These are phyloP conservation scores for Trichaptum fuscoviolaceum DNA, from an alignment of 768 basidiomycete species.

Conservation along the genomic window DNA sequence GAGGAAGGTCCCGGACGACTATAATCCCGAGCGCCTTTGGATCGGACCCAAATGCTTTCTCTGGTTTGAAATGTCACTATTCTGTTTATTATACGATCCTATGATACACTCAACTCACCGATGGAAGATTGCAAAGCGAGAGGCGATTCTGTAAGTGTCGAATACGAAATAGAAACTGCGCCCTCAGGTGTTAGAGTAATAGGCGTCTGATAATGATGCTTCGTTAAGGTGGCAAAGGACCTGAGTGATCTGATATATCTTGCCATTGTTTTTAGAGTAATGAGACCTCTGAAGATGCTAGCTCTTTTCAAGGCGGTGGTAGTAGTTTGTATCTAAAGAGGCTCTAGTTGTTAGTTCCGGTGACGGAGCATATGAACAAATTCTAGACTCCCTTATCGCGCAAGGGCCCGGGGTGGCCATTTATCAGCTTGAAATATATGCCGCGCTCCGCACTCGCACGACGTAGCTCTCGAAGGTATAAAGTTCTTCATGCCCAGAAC, in stretches of 20 bases:
- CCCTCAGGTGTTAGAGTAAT: conserved; percentile 39
- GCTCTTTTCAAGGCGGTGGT: neutral
- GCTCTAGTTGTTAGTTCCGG: neutral
- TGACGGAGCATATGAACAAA: neutral
- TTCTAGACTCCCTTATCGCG: neutral
- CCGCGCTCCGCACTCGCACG: no score
- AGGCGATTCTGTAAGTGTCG: conserved; percentile 48
- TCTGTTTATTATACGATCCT: conserved; percentile 2
- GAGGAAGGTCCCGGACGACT: conserved; percentile 76
- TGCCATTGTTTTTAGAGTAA: neutral
- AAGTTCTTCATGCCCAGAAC: no score
- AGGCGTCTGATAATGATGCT: conserved; percentile 2
- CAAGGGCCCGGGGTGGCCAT: neutral
- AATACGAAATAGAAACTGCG: conserved; percentile 60
- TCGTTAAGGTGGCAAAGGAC: neutral
- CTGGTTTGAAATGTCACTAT: conserved; percentile 27
- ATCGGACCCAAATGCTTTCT: conserved; percentile 78
- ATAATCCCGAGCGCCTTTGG: conserved; percentile 76
- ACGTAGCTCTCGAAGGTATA: no score
- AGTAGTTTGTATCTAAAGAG: neutral
- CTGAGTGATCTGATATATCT: neutral
- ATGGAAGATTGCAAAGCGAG: conserved; percentile 53
- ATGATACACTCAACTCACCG: conserved; percentile 33
- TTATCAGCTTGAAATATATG: no score
- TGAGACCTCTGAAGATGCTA: neutral